These are phyloP conservation scores for Rhynchospora breviuscula DNA, from an alignment of 176 grass and related monocot genomes.

Conservation along the genomic window DNA sequence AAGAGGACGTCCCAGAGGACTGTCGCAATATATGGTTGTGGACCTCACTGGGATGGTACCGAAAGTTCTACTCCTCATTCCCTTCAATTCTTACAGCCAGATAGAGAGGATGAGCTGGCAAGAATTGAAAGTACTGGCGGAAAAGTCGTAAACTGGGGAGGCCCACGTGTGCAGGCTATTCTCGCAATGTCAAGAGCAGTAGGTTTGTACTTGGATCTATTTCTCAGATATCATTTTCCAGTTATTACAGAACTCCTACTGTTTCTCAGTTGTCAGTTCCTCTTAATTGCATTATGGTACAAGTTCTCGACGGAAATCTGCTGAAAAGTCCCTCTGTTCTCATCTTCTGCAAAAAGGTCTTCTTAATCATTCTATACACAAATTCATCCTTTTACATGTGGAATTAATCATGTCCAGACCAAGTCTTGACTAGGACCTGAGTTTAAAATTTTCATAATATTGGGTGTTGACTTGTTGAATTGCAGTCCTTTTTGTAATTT, in stretches of 20 bases:
- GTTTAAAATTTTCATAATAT: neutral
- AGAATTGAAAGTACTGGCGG: constrained; percentile 37
- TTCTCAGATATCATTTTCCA: neutral
- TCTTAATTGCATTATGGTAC: neutral
- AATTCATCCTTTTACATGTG: neutral
- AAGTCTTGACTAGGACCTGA: neutral
- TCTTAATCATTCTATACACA: neutral
- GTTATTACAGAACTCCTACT: neutral
- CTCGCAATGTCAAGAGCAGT: constrained; percentile 43
- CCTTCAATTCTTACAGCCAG: constrained; percentile 40
- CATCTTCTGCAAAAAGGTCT: neutral
- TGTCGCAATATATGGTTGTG: neutral
- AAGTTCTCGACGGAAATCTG: neutral
- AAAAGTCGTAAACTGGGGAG: constrained; percentile 46
- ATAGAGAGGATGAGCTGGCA: constrained; percentile 40
- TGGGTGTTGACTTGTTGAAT: neutral
- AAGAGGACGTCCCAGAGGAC: neutral
- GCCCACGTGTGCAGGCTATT: constrained; percentile 30
- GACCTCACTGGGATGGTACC: neutral
- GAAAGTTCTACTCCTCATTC: neutral
- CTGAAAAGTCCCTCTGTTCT: neutral
- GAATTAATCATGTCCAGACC: neutral
- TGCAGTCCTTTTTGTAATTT: neutral
- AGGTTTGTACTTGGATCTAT: constrained; percentile 20
- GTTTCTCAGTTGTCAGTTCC: neutral